Evolutionary conservation across 2,329 filamentous ascomycete genomes (phyloP), one percentile per base, ranked within the genome.

Genomic region (Penicillium sp.): DNA sequence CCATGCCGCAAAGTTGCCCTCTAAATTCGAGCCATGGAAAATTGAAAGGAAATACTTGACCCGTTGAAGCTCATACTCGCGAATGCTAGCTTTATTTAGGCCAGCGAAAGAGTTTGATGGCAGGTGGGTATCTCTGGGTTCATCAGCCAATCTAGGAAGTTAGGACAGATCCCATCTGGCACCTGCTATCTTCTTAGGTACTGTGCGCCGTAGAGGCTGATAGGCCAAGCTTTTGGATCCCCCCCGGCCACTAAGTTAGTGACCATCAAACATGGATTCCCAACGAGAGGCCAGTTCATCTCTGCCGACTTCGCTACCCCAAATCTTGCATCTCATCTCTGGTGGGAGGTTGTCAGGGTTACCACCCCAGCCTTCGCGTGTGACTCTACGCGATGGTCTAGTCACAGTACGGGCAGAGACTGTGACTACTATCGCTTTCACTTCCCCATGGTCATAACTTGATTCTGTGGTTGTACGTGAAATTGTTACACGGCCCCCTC

Each of bases 31-130:
- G 15, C 8, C 6, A 7, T n/a, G 37, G 15, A n/a, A n/a, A n/a
- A 40, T 40, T n/a, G 15, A 40, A 40, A 40, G 4, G 37, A 17
- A 40, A 33, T 9, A 33, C 2, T 10, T 33, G 8, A 8, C 38
- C 15, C 38, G 15, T 40, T 40, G 38, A 40, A 19, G 26, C 26
- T 33, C 9, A 3, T 8, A 13, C 7, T 33, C 10, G 17, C 7
- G 10, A 19, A 33, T 30, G 5, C 7, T 10, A 33, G 26, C 15
- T 19, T 50, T 73, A 83, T 24, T 13, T 33, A 19, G n/a, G 56
- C 35, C 35, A 13, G 49, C 24, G 49, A 45, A 50, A 13, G 33
- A 42, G 49, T 30, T 13, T 33, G n/a, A 2, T 35, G 49, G 40
- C 22, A 53, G 33, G 9, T 13, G 6, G 8, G 22, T 10, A n/a